These are phyloP conservation scores for Ophiosphaerella narmari DNA, from an alignment of 2,329 filamentous ascomycete genomes.

Conservation along the genomic window DNA sequence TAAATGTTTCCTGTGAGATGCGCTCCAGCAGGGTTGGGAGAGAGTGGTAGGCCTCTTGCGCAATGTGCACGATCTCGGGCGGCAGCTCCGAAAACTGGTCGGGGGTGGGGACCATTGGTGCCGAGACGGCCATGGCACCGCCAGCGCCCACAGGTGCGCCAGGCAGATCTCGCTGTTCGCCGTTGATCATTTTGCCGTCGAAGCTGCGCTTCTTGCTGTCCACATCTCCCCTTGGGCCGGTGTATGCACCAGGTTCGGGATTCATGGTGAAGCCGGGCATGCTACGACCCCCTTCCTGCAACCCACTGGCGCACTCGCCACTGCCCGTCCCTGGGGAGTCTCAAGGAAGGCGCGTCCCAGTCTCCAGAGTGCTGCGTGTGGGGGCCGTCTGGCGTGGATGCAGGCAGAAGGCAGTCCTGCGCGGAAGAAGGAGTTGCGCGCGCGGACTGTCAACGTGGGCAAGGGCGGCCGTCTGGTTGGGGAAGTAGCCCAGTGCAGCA, in stretches of 20 bases:
- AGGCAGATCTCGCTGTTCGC: conserved; percentile 22
- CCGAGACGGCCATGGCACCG: conserved; percentile 8
- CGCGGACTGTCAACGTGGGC: neutral
- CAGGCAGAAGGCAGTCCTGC: neutral
- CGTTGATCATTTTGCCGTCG: conserved; percentile 39
- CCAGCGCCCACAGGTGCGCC: neutral
- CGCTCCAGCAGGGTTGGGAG: conserved; percentile 76
- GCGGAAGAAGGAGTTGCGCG: neutral
- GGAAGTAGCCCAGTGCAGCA: neutral
- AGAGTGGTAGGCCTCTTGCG: conserved; percentile 71
- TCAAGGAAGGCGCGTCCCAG: conserved; percentile 2
- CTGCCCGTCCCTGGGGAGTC: conserved; percentile 17
- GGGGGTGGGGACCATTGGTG: conserved; percentile 7
- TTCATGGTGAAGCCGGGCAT: conserved; percentile 59
- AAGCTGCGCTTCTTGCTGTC: conserved; percentile 36
- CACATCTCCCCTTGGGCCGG: conserved; percentile 29
- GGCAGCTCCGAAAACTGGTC: conserved; percentile 44
- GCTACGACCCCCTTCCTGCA: conserved; percentile 38
- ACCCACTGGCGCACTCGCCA: conserved; percentile 39
- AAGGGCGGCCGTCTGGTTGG: conserved; percentile 1
- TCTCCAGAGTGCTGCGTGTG: neutral
- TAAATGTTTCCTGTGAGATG: conserved; percentile 81
- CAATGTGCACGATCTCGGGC: conserved; percentile 69
- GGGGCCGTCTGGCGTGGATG: neutral
- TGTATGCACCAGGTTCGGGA: conserved; percentile 45